Base-by-base conservation (phyloP, 2,329 filamentous ascomycete genomes). In the Penicillium sp. region DNA sequence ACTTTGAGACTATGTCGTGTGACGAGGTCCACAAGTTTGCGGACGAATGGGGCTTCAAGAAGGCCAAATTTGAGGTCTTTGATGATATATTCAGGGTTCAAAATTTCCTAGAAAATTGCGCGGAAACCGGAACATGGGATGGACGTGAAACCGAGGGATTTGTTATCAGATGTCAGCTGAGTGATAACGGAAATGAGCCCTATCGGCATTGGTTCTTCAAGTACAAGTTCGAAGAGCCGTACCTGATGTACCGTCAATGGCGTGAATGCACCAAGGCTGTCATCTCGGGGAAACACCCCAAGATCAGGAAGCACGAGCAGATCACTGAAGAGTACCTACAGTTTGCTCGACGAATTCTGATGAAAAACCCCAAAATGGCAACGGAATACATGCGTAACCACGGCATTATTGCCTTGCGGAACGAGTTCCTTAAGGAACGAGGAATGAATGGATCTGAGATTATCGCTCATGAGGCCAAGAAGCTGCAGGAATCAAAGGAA, bases 201-300 rank as follows among this genome's bases (percentile, higher is more conserved):
- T 94, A 86, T 70, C 77, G 83, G n/a, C 92, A 99, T 71, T 99
- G 94, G 94, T 99, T 99, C 75, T 99, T 99, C 86, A 99, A 99
- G 75, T 99, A 92, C 83, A 99, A 99, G 77, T 99, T 99, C 57
- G 94, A 99, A 69, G 94, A 99, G 76, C 94, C 94, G 0, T 99
- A 99, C 70, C 78, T 99, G 57, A 95, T 99, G 91, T 99, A 97
- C 75, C 86, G 94, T 23, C 94, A 99, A 76, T 99, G 94, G 94
- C 87, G 94, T 58, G 94, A 99, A 76, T 96, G 90, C 70, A 99
- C 94, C 39, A 97, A 96, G 72, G 83, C 90, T 5, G 75, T 97
- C 53, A 97, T 99, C 62, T 68, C 81, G 1, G 88, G 88, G 13
- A 88, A 84, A 63, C 76, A 84, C 36, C 90, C 92, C 10, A 88